Evolutionary conservation across 169 alveolate genomes (phyloP).

Genomic region (Plasmodium cynomolgi): DNA sequence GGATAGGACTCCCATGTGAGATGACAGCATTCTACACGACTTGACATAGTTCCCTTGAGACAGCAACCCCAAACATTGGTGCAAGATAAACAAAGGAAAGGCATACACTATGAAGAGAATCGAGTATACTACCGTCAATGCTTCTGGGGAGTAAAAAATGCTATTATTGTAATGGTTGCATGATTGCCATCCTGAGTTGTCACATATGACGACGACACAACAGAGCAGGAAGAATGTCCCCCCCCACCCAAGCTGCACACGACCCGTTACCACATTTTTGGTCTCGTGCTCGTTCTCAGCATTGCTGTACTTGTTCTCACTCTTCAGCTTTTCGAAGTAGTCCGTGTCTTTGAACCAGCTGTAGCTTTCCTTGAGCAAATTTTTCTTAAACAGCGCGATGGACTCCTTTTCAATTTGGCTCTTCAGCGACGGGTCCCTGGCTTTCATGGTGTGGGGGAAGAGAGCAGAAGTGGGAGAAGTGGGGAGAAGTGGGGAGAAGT

Average conservation of each 20-base stretch:
- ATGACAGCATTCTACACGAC: slow-evolving; percentile 49
- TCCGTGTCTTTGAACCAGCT: slow-evolving; percentile 68
- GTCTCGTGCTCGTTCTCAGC: slow-evolving; percentile 51
- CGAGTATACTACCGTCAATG: slow-evolving; percentile 55
- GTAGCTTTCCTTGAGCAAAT: slow-evolving; percentile 63
- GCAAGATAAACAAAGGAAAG: slow-evolving; percentile 55
- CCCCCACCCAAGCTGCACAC: slow-evolving; percentile 73
- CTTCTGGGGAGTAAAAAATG: slow-evolving; percentile 72
- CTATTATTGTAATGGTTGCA: slow-evolving; percentile 59
- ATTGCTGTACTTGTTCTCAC: slow-evolving; percentile 44
- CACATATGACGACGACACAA: slow-evolving; percentile 74
- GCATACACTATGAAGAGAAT: slow-evolving; percentile 38
- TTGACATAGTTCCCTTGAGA: slow-evolving; percentile 69
- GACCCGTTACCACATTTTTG: slow-evolving; percentile 51
- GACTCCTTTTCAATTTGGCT: slow-evolving; percentile 52
- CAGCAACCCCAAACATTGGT: slow-evolving; percentile 59
- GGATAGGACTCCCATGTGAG: slow-evolving; percentile 33
- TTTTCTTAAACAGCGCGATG: slow-evolving; percentile 59
- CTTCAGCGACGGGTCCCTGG: background rate
- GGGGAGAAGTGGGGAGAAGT: background rate
- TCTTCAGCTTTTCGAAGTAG: slow-evolving; percentile 59
- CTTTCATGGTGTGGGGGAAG: slow-evolving; percentile 18
- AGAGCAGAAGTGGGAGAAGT: background rate
- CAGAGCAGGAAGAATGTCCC: slow-evolving; percentile 69
- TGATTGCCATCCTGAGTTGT: slow-evolving; percentile 74